These are phyloP conservation scores for Penicillium thymicola DNA, from an alignment of 2,329 filamentous ascomycete genomes.

Conservation along the genomic window DNA sequence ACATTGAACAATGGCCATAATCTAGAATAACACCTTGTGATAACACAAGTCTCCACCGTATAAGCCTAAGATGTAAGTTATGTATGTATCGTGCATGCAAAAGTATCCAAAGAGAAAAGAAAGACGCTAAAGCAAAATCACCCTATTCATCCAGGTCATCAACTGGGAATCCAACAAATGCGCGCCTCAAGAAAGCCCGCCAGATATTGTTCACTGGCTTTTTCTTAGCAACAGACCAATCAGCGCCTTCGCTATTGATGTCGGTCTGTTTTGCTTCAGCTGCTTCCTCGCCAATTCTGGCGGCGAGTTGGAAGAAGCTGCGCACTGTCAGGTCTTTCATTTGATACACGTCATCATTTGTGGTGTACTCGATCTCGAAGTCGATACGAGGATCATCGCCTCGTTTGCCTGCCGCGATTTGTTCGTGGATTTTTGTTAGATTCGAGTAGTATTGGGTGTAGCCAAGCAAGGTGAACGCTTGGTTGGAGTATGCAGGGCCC, in stretches of 20 bases:
- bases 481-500: conserved; percentile 85
- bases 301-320: conserved; percentile 75
- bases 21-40: neutral
- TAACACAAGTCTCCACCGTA: neutral
- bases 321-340: conserved; percentile 80
- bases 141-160: conserved; percentile 56
- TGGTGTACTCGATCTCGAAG: conserved; percentile 85
- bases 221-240: conserved; percentile 32
- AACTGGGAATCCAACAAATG: conserved; percentile 72
- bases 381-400: conserved; percentile 57
- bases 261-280: conserved; percentile 16
- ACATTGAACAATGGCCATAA: neutral
- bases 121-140: conserved; percentile 11
- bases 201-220: conserved; percentile 61
- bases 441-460: conserved; percentile 95
- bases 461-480: conserved; percentile 72
- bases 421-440: conserved; percentile 82
- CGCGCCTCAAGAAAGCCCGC: conserved; percentile 72
- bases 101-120: conserved; percentile 1
- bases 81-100: neutral
- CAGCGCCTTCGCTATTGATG: conserved; percentile 7
- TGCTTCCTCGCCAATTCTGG: conserved; percentile 62
- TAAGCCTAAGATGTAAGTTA: neutral
- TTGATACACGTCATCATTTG: conserved; percentile 69
- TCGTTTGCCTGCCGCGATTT: conserved; percentile 56